Base-by-base conservation (phyloP, 139 green algal species). In the Chlorella sp. region DNA sequence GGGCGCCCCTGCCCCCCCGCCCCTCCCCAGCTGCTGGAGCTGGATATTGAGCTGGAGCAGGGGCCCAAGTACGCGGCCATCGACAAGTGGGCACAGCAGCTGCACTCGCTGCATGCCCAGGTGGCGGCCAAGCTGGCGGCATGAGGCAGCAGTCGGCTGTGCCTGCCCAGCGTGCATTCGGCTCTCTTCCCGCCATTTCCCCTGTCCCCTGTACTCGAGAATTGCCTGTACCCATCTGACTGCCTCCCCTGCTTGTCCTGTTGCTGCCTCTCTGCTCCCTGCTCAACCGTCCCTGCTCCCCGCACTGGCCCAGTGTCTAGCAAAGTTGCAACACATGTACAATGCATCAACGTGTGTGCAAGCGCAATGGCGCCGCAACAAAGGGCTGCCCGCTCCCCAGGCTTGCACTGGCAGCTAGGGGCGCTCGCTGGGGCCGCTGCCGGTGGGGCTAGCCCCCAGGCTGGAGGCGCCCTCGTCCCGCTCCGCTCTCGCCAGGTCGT, bases 51-150 rank as follows among this genome's bases (percentile, higher is more conserved):
- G 26, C 58, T 88, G 44, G 92, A 87, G 43, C 46, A 62, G 73
- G 90, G 80, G 75, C 54, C 91, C 22, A 97, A 95, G 88, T 98
- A 97, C 84, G 83, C 81, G 0, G 91, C 94, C 1, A 86, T 98
- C 62, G 89, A 94, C 85, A 98, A 98, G 90, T 98, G 95, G 95
- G 87, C 93, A 32, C 76, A 82, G 36, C 94, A 98, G 83, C 87
- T 98, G 54, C 84, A 88, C 30, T 87, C 70, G 14, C 89, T 98
- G 60, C 92, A 97, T 56, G 68, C 58, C 2, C 76, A 87, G 14
- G 88, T 97, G 26, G 82, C 92, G 44, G 93, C 93, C 86, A 95
- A 94, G 90, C 84, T 96, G 77, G 79, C 56, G 68, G 65, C 91
- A 80, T 88, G 75, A 81, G 46, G 54, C 74, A 11, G 74, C 74